phyloP scores from a whole-genome alignment of 164 flowering plant genomes.

The Vitis labrusca region DNA sequence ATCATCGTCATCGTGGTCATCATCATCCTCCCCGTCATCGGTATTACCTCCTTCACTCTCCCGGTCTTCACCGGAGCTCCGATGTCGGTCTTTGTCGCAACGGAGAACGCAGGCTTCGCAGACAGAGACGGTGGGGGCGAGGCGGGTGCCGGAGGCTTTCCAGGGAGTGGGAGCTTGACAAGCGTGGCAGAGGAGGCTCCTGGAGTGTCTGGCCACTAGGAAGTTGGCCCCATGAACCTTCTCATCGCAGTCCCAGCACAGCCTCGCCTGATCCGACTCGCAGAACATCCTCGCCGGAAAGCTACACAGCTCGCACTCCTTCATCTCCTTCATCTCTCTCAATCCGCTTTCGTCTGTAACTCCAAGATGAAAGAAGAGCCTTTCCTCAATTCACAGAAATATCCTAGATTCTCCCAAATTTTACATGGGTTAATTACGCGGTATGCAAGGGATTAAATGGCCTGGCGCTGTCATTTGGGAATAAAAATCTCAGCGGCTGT shows the following conservation, averaged over 20 bases:
- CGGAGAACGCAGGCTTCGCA: conserved; percentile 37
- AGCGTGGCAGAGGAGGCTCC: conserved; percentile 53
- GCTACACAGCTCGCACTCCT: conserved; percentile 59
- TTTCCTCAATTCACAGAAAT: no score
- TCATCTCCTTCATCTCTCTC: conserved; percentile 34
- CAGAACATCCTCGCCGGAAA: conserved; percentile 57
- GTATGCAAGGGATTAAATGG: no score
- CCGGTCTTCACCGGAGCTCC: neutral
- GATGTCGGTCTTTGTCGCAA: neutral
- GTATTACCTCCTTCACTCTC: conserved; percentile 11
- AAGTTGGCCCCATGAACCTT: conserved; percentile 83
- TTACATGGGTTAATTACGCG: no score
- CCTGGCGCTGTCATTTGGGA: no score
- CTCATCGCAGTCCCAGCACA: conserved; percentile 79
- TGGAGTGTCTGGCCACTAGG: conserved; percentile 59
- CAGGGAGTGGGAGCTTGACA: conserved; percentile 72
- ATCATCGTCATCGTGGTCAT: conserved; percentile 11
- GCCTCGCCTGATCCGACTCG: conserved; percentile 73
- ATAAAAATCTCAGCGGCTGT: no score
- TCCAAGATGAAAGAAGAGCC: no score
- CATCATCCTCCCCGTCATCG: conserved; percentile 8
- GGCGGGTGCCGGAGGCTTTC: conserved; percentile 62
- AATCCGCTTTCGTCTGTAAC: neutral
- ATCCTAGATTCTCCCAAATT: no score
- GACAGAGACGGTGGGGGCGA: conserved; percentile 48